phyloP scores from a whole-genome alignment of 2,329 filamentous ascomycete genomes.

The Coniochaeta hoffmannii region DNA sequence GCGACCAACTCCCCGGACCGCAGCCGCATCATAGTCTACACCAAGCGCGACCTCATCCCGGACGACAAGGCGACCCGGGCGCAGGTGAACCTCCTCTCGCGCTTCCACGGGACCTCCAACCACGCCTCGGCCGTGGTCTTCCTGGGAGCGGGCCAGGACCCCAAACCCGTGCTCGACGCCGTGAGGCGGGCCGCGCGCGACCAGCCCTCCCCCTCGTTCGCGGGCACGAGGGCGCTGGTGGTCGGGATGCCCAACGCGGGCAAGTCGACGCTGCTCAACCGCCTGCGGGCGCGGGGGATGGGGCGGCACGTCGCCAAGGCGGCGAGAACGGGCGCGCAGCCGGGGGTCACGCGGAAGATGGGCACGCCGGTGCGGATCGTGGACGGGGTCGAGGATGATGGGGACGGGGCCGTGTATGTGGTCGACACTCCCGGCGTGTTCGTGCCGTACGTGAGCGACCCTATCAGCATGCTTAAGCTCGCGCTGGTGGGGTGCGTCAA shows the following conservation, averaged over 20 bases:
- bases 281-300: constrained; percentile 64
- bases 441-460: constrained; percentile 78
- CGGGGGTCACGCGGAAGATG: constrained; percentile 84
- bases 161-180: constrained; percentile 32
- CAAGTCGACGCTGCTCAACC: constrained; percentile 91
- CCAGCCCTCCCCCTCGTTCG: constrained; percentile 42
- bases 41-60: constrained; percentile 66
- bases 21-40: constrained; percentile 79
- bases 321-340: constrained; percentile 75
- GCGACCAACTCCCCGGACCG: constrained; percentile 63
- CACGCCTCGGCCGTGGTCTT: constrained; percentile 21
- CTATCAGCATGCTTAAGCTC: constrained; percentile 91
- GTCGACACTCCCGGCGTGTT: constrained; percentile 94
- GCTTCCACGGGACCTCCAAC: constrained; percentile 35
- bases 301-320: constrained; percentile 48
- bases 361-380: constrained; percentile 74
- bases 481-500: constrained; percentile 86
- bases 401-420: constrained; percentile 64
- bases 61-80: background rate
- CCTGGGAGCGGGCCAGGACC: constrained; percentile 21
- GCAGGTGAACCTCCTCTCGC: constrained; percentile 16
- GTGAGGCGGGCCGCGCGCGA: constrained; percentile 45
- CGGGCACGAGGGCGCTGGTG: constrained; percentile 76
- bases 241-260: constrained; percentile 98
- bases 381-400: constrained; percentile 29